These are phyloP conservation scores for Adansonia grandidieri DNA, from an alignment of 441 rosid species.

Conservation along the genomic window DNA sequence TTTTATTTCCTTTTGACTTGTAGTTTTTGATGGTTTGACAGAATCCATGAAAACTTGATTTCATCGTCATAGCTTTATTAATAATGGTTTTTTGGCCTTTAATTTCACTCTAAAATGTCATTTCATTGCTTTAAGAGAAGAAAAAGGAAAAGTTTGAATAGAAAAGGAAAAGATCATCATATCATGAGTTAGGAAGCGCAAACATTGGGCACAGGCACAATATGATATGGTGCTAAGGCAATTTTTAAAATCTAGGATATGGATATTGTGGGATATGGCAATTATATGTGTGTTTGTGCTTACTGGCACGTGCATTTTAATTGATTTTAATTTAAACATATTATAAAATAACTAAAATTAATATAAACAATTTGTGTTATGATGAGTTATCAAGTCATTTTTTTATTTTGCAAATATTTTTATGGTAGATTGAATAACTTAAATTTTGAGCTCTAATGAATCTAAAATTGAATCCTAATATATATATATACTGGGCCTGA, in stretches of 20 bases:
- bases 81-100: neutral
- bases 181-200: neutral
- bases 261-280: neutral
- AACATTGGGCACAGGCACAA: too few relatives aligned
- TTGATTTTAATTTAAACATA: neutral
- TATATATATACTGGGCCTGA: neutral
- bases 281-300: neutral
- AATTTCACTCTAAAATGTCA: neutral
- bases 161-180: neutral
- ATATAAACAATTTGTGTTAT: neutral
- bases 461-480: neutral
- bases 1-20: neutral
- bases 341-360: neutral
- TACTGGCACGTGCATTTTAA: neutral
- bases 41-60: neutral
- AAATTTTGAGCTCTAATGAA: neutral
- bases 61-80: too few relatives aligned
- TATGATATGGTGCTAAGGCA: neutral
- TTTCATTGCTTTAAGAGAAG: neutral
- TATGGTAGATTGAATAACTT: neutral
- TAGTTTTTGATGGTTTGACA: slow-evolving; percentile 14
- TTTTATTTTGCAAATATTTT: neutral
- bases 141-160: neutral
- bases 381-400: neutral
- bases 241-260: slow-evolving; percentile 7